Evolutionary conservation across 345 rosid species (phyloP).

Genomic region (Mallotus nudiflorus): DNA sequence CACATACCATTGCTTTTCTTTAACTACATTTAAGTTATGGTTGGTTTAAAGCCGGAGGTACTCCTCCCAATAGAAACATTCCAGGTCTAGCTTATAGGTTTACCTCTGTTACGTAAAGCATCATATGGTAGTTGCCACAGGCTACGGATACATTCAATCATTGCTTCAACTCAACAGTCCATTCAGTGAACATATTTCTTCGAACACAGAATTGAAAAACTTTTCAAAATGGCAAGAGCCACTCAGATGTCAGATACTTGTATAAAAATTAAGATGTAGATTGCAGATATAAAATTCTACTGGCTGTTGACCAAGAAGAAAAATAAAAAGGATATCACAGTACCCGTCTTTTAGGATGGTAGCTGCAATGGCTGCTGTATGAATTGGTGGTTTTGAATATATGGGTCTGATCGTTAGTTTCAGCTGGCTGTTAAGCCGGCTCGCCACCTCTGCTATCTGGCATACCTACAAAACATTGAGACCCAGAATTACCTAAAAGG

Average conservation of each 20-base stretch:
- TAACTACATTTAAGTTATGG: too few species aligned
- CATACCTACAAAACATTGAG: constrained; percentile 52
- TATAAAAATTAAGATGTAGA: too few species aligned
- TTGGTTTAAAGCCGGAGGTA: too few species aligned
- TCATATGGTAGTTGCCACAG: constrained; percentile 75
- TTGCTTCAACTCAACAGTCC: constrained; percentile 82
- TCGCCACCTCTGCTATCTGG: constrained; percentile 77
- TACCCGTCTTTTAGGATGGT: constrained; percentile 68
- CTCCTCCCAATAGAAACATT: too few species aligned
- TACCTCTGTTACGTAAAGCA: constrained; percentile 60
- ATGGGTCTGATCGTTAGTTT: constrained; percentile 88
- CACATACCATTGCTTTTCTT: too few species aligned
- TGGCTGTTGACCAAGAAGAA: not conserved
- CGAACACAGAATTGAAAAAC: constrained; percentile 4
- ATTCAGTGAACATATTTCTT: constrained; percentile 62
- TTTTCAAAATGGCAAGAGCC: not conserved
- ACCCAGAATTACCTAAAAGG: not conserved
- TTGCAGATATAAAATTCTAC: not conserved
- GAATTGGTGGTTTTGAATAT: constrained; percentile 91
- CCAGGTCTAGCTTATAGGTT: not conserved
- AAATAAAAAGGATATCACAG: not conserved
- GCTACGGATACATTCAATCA: constrained; percentile 78
- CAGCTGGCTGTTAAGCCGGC: constrained; percentile 77
- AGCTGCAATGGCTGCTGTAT: constrained; percentile 87
- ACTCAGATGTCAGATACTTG: not conserved